Conservation (phyloP, 805 yeast genomes). For the Sugiyamaella valdiviana region DNA sequence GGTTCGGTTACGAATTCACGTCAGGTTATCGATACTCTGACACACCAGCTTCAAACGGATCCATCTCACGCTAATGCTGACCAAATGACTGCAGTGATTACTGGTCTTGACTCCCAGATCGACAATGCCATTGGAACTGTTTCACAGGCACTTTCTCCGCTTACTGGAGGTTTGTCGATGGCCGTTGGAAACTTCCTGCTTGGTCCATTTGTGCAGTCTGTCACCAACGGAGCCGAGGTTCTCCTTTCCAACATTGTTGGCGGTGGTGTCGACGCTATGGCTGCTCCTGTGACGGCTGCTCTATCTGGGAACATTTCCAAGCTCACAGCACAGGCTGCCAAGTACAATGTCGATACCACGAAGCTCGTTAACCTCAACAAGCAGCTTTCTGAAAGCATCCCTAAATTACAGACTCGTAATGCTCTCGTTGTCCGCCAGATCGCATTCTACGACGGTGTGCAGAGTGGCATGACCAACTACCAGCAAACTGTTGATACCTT, state of each 20-base stretch:
- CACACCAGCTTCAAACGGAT: neutral
- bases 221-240: slow-evolving; percentile 22
- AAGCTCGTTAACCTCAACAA: slow-evolving; percentile 4
- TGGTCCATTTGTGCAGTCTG: slow-evolving; percentile 14
- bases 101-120: slow-evolving; percentile 29
- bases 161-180: slow-evolving; percentile 16
- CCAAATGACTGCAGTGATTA: slow-evolving; percentile 17
- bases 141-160: slow-evolving; percentile 16
- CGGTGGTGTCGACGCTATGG: slow-evolving; percentile 18
- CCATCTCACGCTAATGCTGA: slow-evolving; percentile 10
- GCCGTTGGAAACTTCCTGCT: slow-evolving; percentile 10
- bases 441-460: slow-evolving; percentile 2
- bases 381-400: neutral
- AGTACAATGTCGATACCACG: slow-evolving; percentile 11
- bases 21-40: slow-evolving; percentile 2
- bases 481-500: slow-evolving; percentile 3
- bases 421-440: neutral
- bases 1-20: slow-evolving; percentile 2
- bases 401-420: neutral
- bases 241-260: slow-evolving; percentile 20
- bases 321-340: slow-evolving; percentile 4
- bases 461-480: slow-evolving; percentile 5
- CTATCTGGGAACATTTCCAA: neutral
- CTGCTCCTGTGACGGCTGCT: slow-evolving; percentile 6
- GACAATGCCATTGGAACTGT: slow-evolving; percentile 17